phyloP scores from a whole-genome alignment of 371 early-diverging fungal genomes.

The Mucor lusitanicus region DNA sequence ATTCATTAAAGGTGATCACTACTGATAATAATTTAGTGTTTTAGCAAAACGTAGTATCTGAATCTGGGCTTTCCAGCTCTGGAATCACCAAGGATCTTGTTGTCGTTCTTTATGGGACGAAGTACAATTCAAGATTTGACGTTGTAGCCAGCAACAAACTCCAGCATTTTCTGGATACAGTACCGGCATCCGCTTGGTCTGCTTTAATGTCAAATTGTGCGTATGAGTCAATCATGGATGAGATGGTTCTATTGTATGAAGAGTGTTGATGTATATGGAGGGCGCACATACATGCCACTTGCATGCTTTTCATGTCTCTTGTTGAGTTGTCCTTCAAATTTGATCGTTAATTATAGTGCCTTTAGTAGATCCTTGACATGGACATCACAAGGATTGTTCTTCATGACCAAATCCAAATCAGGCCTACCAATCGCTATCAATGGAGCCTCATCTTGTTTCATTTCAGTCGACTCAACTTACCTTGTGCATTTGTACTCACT shows the following conservation, averaged over 20 bases:
- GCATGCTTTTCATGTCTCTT: slow-evolving; percentile 65
- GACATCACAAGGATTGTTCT: slow-evolving; percentile 36
- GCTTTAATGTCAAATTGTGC: slow-evolving; percentile 40
- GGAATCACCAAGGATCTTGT: no score
- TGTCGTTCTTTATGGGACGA: no score
- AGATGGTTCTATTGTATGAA: slow-evolving; percentile 42
- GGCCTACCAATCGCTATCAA: no score
- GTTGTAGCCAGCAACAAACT: no score
- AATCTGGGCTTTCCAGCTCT: no score
- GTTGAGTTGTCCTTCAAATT: slow-evolving; percentile 86
- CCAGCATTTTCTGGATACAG: no score
- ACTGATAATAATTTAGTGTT: no score
- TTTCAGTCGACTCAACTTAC: slow-evolving; percentile 24
- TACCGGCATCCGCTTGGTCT: slow-evolving; percentile 64
- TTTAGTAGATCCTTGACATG: slow-evolving; percentile 74
- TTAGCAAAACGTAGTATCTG: no score
- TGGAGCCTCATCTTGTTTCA: no score
- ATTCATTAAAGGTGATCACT: no score
- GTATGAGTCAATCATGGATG: slow-evolving; percentile 65
- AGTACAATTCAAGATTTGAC: no score
- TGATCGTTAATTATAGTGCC: slow-evolving; percentile 80
- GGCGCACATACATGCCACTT: slow-evolving; percentile 13
- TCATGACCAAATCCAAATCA: slow-evolving; percentile 56
- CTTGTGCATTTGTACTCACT: slow-evolving; percentile 79
- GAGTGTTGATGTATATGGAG: no score